Evolutionary conservation across 2,329 filamentous ascomycete species (phyloP).

Genomic region (Lecanicillium sp.): DNA sequence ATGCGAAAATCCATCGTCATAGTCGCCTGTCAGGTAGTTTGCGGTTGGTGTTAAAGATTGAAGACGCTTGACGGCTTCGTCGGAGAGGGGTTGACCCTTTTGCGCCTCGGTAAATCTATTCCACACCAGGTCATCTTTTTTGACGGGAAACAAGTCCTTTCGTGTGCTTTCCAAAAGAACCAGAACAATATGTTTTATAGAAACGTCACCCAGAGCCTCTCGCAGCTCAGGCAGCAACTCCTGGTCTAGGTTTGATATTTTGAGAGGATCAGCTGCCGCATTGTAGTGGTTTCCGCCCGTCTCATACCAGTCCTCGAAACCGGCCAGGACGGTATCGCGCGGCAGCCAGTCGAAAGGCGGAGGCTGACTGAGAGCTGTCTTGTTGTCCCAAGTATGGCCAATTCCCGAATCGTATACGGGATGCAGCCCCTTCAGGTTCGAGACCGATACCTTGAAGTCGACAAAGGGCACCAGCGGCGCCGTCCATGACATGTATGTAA

Average conservation of each 20-base stretch:
- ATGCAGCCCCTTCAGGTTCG: conserved; percentile 18
- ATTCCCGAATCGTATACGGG: conserved; percentile 18
- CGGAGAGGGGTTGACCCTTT: conserved; percentile 22
- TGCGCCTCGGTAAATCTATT: conserved; percentile 24
- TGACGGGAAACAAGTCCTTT: conserved; percentile 36
- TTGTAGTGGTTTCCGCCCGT: conserved; percentile 21
- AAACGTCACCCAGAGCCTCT: conserved; percentile 18
- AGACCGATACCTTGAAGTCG: conserved; percentile 25
- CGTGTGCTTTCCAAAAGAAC: conserved; percentile 36
- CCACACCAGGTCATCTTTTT: conserved; percentile 30
- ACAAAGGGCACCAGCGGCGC: conserved; percentile 24
- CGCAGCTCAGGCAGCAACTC: conserved; percentile 19
- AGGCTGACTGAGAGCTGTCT: conserved; percentile 17
- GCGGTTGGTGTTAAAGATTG: conserved; percentile 22
- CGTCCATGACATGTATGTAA: conserved; percentile 28
- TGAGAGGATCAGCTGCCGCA: conserved; percentile 28
- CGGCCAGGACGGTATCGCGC: conserved; percentile 7
- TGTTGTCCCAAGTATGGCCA: conserved; percentile 19
- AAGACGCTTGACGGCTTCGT: conserved; percentile 20
- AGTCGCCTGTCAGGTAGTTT: conserved; percentile 26
- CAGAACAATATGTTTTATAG: conserved; percentile 34
- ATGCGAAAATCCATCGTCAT: conserved; percentile 24
- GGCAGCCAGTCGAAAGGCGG: conserved; percentile 19
- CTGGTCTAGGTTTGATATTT: conserved; percentile 30
- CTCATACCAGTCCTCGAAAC: conserved; percentile 22